phyloP scores from a whole-genome alignment of 345 rosid genomes.

The Eucalyptus regnans region DNA sequence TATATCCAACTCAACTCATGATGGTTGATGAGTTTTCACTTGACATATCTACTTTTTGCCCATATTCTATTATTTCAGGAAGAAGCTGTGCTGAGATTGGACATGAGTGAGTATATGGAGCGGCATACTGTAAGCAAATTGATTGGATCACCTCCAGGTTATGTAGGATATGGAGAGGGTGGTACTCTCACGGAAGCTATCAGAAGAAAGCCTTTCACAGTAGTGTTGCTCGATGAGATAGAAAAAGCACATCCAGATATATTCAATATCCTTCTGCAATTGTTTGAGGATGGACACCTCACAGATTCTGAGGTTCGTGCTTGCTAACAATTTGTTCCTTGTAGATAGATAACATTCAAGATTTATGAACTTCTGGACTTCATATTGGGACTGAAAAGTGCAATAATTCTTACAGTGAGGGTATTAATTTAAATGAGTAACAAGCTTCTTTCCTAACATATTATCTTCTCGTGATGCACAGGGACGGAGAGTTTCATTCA shows the following conservation, averaged over 20 bases:
- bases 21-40: background rate
- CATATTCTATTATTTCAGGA: conserved; percentile 36
- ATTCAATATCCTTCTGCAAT: conserved; percentile 91
- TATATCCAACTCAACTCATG: background rate
- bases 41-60: background rate
- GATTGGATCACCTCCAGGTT: conserved; percentile 96
- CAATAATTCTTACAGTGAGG: background rate
- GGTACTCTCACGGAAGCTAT: conserved; percentile 96
- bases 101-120: conserved; percentile 99
- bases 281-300: conserved; percentile 96
- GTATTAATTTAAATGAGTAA: background rate
- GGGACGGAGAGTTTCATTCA: conserved; percentile 95
- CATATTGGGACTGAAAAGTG: background rate
- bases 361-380: background rate
- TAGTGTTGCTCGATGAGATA: conserved; percentile 81
- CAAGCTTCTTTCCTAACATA: background rate
- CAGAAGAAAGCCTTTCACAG: conserved; percentile 81
- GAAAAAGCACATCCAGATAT: conserved; percentile 97
- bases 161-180: conserved; percentile 88
- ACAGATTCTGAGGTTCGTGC: conserved; percentile 89
- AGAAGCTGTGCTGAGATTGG: conserved; percentile 86
- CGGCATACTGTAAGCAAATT: conserved; percentile 92
- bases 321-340: background rate
- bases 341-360: background rate
- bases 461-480: background rate